Evolutionary conservation across 1,139 yeast genomes (phyloP), one percentile per base, ranked within the genome.

Genomic region (Saccharomyces hybrid): DNA sequence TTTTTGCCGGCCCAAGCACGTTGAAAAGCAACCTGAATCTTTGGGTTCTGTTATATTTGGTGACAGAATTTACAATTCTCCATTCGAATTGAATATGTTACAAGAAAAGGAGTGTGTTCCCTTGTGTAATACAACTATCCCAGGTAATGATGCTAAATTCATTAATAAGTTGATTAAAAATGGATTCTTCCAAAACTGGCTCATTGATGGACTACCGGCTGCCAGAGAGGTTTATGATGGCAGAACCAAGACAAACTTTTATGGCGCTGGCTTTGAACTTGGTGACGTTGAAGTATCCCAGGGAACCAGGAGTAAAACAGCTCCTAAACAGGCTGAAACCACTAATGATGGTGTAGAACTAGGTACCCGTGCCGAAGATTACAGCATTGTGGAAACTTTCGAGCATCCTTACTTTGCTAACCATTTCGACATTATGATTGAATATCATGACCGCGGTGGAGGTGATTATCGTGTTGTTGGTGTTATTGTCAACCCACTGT

Each of bases 201-300:
- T 91, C 54, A 76, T 93, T 58, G 99, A 93, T 70, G 97, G 98
- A 1, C 79, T 93, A 62, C 99, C 99, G 20, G 96, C 93, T 20
- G 96, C 96, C 2, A 79, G 79, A 64, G 69, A 71, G 52, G 73
- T 82, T 38, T 56, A 76, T 50, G 90, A 85, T 68, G 66, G 66
- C 52, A 79, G 80, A 63, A 83, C 88, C 13, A 66, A 79, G 25
- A 64, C 81, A 9, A 75, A 78, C 44, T 87, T 84, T 68, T 88
- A 86, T 69, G 85, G 89, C 28, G 78, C 88, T 4, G 97, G 97
- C 1, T 90, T 91, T 71, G 84, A 82, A 54, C 77, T 91, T 55
- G 97, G 97, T 48, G 78, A 78, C 54, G 84, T 82, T 59, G 81
- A 80, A 26, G 63, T 63, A 25, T 54, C 55, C 16, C 31, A 26